phyloP scores from a whole-genome alignment of 2,329 filamentous ascomycete species.

The Byssoonygena ceratinophila region DNA sequence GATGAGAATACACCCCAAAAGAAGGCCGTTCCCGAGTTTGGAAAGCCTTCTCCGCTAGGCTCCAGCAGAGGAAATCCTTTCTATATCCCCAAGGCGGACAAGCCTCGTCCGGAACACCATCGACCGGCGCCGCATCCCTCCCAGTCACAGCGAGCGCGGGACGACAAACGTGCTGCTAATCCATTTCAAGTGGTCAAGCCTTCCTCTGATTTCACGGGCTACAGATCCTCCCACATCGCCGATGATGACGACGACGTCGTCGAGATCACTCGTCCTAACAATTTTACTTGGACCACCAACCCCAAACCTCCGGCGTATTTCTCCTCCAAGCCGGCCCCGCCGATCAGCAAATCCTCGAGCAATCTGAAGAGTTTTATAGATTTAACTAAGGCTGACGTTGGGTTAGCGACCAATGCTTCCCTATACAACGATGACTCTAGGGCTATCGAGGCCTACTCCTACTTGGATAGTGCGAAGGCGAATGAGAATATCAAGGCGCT shows the following conservation, averaged over 20 bases:
- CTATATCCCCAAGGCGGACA: constrained; percentile 43
- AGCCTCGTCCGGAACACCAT: constrained; percentile 43
- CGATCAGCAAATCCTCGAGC: constrained; percentile 34
- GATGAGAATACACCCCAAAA: constrained; percentile 28
- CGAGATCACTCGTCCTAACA: constrained; percentile 42
- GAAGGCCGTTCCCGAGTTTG: constrained; percentile 44
- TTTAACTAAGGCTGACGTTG: constrained; percentile 38
- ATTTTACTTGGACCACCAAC: constrained; percentile 40
- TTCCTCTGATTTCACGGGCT: constrained; percentile 28
- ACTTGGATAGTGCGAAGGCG: constrained; percentile 41
- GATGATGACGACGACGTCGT: constrained; percentile 28
- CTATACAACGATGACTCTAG: constrained; percentile 43
- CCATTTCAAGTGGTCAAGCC: constrained; percentile 33
- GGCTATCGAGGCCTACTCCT: constrained; percentile 44
- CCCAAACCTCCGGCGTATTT: constrained; percentile 45
- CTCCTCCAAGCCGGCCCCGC: constrained; percentile 39
- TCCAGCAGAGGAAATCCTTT: constrained; percentile 37
- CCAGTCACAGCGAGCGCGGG: constrained; percentile 13
- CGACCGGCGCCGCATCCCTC: constrained; percentile 24
- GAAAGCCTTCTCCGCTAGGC: constrained; percentile 48
- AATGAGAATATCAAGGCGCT: constrained; percentile 44
- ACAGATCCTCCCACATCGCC: constrained; percentile 19
- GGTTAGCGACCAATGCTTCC: constrained; percentile 40
- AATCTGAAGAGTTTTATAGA: constrained; percentile 41
- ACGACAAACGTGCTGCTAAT: constrained; percentile 26